Conservation (phyloP, 2,329 filamentous ascomycete species). For the Aschersonia sp. region DNA sequence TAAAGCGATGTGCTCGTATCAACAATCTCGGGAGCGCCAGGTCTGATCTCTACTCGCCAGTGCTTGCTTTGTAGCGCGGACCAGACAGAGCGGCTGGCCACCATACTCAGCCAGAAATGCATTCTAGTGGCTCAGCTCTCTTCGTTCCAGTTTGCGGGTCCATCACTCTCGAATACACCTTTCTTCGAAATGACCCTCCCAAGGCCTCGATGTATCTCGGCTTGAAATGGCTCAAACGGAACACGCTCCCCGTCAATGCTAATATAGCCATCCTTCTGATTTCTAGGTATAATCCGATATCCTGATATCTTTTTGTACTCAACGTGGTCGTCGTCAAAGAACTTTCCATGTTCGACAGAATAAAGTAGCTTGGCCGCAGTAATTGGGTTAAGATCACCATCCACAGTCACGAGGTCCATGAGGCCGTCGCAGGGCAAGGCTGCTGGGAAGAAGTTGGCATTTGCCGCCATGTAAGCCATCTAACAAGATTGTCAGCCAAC, state of each 20-base stretch:
- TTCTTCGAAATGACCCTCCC: constrained; percentile 73
- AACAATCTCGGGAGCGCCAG: too few species aligned
- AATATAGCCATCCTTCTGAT: constrained; percentile 64
- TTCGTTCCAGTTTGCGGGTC: constrained; percentile 35
- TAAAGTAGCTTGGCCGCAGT: constrained; percentile 57
- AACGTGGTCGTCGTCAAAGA: constrained; percentile 69
- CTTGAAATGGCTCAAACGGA: constrained; percentile 81
- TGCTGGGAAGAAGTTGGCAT: constrained; percentile 76
- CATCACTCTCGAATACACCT: constrained; percentile 54
- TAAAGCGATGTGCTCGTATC: too few species aligned
- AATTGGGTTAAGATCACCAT: constrained; percentile 55
- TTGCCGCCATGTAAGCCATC: constrained; percentile 84
- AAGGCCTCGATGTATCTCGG: constrained; percentile 69
- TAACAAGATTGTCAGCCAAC: constrained; percentile 14
- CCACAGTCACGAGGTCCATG: constrained; percentile 70
- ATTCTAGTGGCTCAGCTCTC: not conserved
- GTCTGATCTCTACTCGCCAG: too few species aligned
- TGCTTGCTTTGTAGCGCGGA: too few species aligned
- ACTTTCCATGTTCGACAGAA: constrained; percentile 54
- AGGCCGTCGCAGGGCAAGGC: constrained; percentile 71
- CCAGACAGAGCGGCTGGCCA: not conserved
- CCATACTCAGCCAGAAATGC: not conserved
- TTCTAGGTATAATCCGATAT: constrained; percentile 67
- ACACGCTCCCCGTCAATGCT: constrained; percentile 86
- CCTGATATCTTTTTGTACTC: constrained; percentile 75